Percentiles rank a stretch among this genome's conserved stretches.
These are phyloP conservation scores for Leccinellum rugosiceps DNA, from an alignment of 768 basidiomycete genomes.

Conservation along the genomic window DNA sequence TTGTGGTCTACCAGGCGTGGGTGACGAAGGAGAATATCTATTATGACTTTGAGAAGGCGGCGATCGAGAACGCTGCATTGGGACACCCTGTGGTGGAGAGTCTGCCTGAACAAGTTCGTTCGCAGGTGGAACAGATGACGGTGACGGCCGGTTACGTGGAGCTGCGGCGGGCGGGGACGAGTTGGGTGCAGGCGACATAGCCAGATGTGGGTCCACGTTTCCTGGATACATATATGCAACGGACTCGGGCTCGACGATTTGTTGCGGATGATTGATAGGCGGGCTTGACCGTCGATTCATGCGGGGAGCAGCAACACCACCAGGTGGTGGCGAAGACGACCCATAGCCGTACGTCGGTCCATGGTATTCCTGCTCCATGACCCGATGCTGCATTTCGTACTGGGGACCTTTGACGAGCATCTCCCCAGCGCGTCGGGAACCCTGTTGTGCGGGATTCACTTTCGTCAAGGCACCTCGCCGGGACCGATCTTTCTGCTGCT, in stretches of 20 bases:
- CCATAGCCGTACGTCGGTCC: constrained; percentile 32
- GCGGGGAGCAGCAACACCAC: constrained; percentile 17
- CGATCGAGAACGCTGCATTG: constrained; percentile 48
- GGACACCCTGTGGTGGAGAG: constrained; percentile 26
- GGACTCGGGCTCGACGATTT: constrained; percentile 31
- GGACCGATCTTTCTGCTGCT: constrained; percentile 39
- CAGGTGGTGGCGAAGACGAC: constrained; percentile 24
- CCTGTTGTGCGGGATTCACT: constrained; percentile 43
- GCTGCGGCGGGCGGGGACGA: constrained; percentile 19
- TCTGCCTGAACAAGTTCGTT: constrained; percentile 18
- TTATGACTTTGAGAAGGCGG: constrained; percentile 45
- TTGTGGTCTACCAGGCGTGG: constrained; percentile 21
- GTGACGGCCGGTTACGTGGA: constrained; percentile 23
- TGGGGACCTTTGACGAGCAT: constrained; percentile 85
- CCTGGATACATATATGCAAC: constrained; percentile 21
- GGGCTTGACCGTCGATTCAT: constrained; percentile 27
- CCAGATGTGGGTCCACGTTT: constrained; percentile 40
- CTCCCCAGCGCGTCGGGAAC: constrained; percentile 68
- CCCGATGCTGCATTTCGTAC: constrained; percentile 92
- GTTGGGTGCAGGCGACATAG: constrained; percentile 43
- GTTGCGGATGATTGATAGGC: constrained; percentile 27
- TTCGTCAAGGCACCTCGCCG: constrained; percentile 66
- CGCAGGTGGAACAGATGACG: constrained; percentile 36
- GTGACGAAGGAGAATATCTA: constrained; percentile 35
- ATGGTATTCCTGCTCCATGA: constrained; percentile 86